Conservation (phyloP, 2,329 filamentous ascomycete genomes). For the Thermothelomyces thermophilus region DNA sequence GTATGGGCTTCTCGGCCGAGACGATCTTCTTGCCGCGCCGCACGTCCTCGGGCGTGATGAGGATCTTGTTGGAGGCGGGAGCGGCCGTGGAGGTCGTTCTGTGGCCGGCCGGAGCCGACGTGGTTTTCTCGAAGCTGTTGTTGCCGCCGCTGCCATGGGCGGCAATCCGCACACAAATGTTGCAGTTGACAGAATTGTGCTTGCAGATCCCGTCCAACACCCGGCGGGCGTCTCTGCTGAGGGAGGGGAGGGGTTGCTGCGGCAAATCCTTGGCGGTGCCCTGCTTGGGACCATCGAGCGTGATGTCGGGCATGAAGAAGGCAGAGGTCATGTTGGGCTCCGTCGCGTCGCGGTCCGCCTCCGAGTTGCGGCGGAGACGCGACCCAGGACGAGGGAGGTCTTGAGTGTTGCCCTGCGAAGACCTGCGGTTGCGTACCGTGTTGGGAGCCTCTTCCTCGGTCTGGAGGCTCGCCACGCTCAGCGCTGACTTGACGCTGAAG, state of each 20-base stretch:
- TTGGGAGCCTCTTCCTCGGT: conserved; percentile 20
- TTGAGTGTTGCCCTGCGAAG: conserved; percentile 17
- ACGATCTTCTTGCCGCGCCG: conserved; percentile 49
- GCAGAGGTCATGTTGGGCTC: conserved; percentile 54
- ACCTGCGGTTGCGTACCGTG: conserved; percentile 12
- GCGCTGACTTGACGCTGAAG: conserved; percentile 31
- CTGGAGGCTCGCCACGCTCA: conserved; percentile 29
- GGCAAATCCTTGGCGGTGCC: conserved; percentile 25
- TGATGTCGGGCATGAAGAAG: conserved; percentile 54
- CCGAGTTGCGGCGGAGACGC: conserved; percentile 27
- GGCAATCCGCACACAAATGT: conserved; percentile 50
- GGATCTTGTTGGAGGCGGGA: conserved; percentile 24
- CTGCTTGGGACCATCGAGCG: conserved; percentile 39
- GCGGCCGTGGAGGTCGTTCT: neutral
- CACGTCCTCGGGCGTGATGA: conserved; percentile 33
- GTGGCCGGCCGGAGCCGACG: neutral
- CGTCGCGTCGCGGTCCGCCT: conserved; percentile 22
- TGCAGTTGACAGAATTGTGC: conserved; percentile 51
- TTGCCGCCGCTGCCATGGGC: conserved; percentile 11
- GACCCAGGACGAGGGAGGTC: conserved; percentile 19
- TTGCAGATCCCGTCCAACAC: conserved; percentile 48
- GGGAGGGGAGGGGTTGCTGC: conserved; percentile 34
- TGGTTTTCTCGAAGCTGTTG: conserved; percentile 7
- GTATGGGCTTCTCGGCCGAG: conserved; percentile 56
- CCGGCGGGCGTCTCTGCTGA: conserved; percentile 46